Evolutionary conservation across 2,329 filamentous ascomycete species (phyloP), one percentile per base, ranked within the genome.

Genomic region (Trichoderma breve): DNA sequence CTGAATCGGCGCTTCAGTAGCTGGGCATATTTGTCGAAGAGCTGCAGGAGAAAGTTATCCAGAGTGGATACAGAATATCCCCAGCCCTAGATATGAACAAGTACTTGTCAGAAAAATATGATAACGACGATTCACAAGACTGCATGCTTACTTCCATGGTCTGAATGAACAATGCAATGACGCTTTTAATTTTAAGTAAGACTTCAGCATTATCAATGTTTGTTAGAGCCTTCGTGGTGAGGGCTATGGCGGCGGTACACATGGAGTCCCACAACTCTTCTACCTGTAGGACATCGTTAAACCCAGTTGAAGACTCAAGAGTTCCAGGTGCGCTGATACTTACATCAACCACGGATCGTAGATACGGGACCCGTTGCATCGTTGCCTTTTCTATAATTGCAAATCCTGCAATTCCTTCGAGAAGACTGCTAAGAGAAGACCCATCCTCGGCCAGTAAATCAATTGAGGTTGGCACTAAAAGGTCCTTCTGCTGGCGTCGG

Each of bases 191-290:
- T 80, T 96, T 97, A n/a, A 98, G 85, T 43, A 99, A 84, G 32
- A 92, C 89, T 79, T 98, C 95, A 14, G 96, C 94, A 79, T 97
- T 96, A 72, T 90, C 90, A n/a, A 99, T 89, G 53, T 91, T 89
- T 64, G 89, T 87, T 5, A 99, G 84, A 0, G 93, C 92, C 76
- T 91, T 93, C 1, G 91, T 91, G 74, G 97, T 97, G 62, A 98
- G 85, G 9, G 87, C 88, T 75, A 98, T 94, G 0, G 93, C 92
- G 58, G 92, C 91, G 78, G 95, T 93, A 79, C 95, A 98, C 93
- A 98, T 96, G 0, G 95, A 98, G 77, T 98, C 95, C 96, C 96
- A 99, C 2, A 99, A 85, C 81, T 98, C 96, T 78, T 99, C 96
- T n/a, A 98, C 90, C 92, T 95, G 53, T 18, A 18, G 9, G 43